Base-by-base conservation (phyloP, 108 stramenopile genomes). In the Fragilariopsis cylindrus region DNA sequence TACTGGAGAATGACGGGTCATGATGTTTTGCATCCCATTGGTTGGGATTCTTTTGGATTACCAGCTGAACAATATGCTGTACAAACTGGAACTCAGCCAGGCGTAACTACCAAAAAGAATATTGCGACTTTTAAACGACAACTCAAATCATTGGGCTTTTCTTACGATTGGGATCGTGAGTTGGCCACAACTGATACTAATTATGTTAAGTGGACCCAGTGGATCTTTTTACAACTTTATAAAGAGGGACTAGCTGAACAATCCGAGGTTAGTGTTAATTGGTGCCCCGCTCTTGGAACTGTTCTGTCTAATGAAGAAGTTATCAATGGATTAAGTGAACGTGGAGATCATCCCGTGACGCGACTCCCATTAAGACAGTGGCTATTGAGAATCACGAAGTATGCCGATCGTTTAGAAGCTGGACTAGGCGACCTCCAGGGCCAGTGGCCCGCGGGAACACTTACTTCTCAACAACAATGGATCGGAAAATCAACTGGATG, bases 41-140 rank as follows among this genome's bases (percentile, higher is more conserved):
- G 99, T 13, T 99, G 98, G 98, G 99, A 99, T 79, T 94, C 97
- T n/a, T 99, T 98, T 83, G 99, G 99, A 21, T 85, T 99, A 49
- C 99, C 99, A n/a, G 99, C 99, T 15, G 99, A 99, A 80, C 98
- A 99, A 85, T 97, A 95, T 80, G 99, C 99, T 49, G 95, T 98
- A 81, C 86, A 98, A 52, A 97, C 98, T 48, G 98, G 98, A 12
- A 89, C 97, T 12, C 90, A 96, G 78, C 99, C 99, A n/a, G 96
- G 86, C 60, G 90, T 86, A 15, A 98, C 96, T 40, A 99, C 99
- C 7, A 69, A 73, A 41, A 78, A 81, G 50, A 99, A 99, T 81
- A 99, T 98, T 84, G 95, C 84, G 76, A 97, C 89, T 67, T 98
- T 99, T 73, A 95, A 94, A 80, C 81, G 96, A 42, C 98, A 98